Percentiles rank a stretch among this genome's conserved stretches.
These are phyloP conservation scores for Lachancea nothofagi DNA, from an alignment of 805 yeast genomes.

Conservation along the genomic window DNA sequence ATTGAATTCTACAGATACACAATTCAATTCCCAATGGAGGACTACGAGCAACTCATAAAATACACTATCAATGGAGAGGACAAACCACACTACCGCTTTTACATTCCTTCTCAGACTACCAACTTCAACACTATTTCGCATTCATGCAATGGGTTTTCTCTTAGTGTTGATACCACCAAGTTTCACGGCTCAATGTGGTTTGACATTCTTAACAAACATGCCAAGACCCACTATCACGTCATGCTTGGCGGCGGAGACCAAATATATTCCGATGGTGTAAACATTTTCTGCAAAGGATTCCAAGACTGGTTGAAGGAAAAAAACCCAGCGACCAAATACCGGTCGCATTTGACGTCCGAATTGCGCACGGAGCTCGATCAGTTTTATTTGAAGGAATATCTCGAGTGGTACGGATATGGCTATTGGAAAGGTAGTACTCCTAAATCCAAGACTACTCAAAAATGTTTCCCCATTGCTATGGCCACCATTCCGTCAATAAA, in stretches of 20 bases:
- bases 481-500: slow-evolving; percentile 82
- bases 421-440: slow-evolving; percentile 61
- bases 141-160: slow-evolving; percentile 89
- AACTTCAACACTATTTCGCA: slow-evolving; percentile 78
- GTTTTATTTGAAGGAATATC: slow-evolving; percentile 68
- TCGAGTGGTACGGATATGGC: slow-evolving; percentile 88
- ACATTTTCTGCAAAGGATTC: slow-evolving; percentile 47
- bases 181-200: slow-evolving; percentile 81
- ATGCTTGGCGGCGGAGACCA: slow-evolving; percentile 99
- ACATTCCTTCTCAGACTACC: slow-evolving; percentile 54
- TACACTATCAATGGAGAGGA: slow-evolving; percentile 51
- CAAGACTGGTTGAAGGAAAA: slow-evolving; percentile 58
- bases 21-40: slow-evolving; percentile 44
- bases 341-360: slow-evolving; percentile 42
- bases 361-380: slow-evolving; percentile 50
- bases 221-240: slow-evolving; percentile 67
- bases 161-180: slow-evolving; percentile 56
- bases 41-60: slow-evolving; percentile 54
- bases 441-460: slow-evolving; percentile 59
- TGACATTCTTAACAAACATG: slow-evolving; percentile 72
- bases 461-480: slow-evolving; percentile 65
- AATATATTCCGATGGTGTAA: slow-evolving; percentile 80
- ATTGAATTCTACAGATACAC: slow-evolving; percentile 62
- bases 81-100: slow-evolving; percentile 54
- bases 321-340: slow-evolving; percentile 42